These are phyloP conservation scores for Rhizopus stolonifer DNA, from an alignment of 371 early-diverging fungal species.

Conservation along the genomic window DNA sequence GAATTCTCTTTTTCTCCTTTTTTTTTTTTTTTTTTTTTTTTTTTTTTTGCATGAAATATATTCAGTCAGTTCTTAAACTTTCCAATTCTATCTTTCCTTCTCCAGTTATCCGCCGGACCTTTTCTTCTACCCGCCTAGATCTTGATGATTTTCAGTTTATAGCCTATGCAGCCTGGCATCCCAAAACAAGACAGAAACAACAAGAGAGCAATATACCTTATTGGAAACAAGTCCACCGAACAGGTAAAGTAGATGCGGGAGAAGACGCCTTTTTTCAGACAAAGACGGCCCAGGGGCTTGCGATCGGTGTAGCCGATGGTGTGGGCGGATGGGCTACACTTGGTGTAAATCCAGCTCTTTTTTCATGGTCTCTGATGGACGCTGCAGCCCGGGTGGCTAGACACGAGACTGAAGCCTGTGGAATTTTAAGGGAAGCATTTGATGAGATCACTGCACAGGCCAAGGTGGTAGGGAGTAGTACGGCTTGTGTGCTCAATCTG, in stretches of 20 bases:
- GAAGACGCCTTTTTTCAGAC: slow-evolving; percentile 74
- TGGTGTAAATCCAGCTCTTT: slow-evolving; percentile 57
- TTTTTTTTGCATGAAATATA: too few relatives aligned
- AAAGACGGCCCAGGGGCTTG: slow-evolving; percentile 55
- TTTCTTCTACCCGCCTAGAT: too few relatives aligned
- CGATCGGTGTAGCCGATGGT: slow-evolving; percentile 69
- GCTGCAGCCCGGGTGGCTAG: slow-evolving; percentile 64
- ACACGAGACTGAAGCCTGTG: slow-evolving; percentile 54
- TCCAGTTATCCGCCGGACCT: too few relatives aligned
- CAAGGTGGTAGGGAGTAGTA: slow-evolving; percentile 66
- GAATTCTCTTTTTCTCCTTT: too few relatives aligned
- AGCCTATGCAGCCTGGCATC: slow-evolving; percentile 51
- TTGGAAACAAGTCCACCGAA: slow-evolving; percentile 41
- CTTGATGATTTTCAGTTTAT: slow-evolving; percentile 37
- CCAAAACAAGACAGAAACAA: slow-evolving; percentile 38
- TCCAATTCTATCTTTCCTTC: too few relatives aligned
- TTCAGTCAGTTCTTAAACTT: too few relatives aligned
- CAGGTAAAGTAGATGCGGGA: slow-evolving; percentile 70
- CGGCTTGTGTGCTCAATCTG: slow-evolving; percentile 65
- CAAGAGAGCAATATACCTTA: slow-evolving; percentile 39
- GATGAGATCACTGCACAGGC: slow-evolving; percentile 54
- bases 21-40: too few relatives aligned
- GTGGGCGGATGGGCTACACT: slow-evolving; percentile 73
- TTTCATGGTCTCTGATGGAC: slow-evolving; percentile 73
- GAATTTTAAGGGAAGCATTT: slow-evolving; percentile 62